Percentiles rank a stretch among this genome's conserved stretches.
phyloP scores from a whole-genome alignment of 2,329 filamentous ascomycete species.

The Trichoderma koningii region DNA sequence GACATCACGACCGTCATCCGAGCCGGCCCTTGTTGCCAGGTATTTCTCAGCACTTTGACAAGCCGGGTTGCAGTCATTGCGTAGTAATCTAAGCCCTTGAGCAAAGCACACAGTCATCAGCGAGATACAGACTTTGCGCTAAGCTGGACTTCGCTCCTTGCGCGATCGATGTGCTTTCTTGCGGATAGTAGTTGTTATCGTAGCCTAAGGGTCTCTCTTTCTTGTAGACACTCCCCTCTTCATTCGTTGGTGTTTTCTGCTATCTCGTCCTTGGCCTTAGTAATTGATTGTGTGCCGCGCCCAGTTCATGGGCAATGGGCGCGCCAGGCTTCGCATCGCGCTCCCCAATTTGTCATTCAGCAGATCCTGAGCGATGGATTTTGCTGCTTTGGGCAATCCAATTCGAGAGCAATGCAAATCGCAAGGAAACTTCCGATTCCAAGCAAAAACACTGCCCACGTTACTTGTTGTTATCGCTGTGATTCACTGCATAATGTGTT shows the following conservation, averaged over 20 bases:
- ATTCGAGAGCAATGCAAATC: neutral
- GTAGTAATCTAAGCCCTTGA: neutral
- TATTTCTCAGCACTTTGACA: constrained; percentile 22
- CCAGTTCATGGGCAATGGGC: constrained; percentile 1
- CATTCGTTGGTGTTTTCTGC: neutral
- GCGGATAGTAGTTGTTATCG: too few relatives aligned
- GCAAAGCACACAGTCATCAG: constrained; percentile 15
- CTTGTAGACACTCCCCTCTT: neutral
- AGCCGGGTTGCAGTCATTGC: neutral
- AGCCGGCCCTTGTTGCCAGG: neutral
- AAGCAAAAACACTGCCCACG: neutral
- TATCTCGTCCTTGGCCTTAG: neutral
- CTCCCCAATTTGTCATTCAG: constrained; percentile 5
- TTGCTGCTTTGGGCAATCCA: constrained; percentile 8
- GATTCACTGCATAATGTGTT: neutral
- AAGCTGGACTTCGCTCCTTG: constrained; percentile 11
- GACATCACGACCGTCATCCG: constrained; percentile 18
- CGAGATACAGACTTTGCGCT: constrained; percentile 18
- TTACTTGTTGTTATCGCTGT: neutral
- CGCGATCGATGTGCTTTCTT: neutral
- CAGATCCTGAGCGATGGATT: neutral
- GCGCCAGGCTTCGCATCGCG: neutral
- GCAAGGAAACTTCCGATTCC: neutral
- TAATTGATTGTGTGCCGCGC: neutral
- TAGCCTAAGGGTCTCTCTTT: too few relatives aligned